Evolutionary conservation across 148 eudicot genomes (phyloP).

Genomic region (Vaccinium darrowii): DNA sequence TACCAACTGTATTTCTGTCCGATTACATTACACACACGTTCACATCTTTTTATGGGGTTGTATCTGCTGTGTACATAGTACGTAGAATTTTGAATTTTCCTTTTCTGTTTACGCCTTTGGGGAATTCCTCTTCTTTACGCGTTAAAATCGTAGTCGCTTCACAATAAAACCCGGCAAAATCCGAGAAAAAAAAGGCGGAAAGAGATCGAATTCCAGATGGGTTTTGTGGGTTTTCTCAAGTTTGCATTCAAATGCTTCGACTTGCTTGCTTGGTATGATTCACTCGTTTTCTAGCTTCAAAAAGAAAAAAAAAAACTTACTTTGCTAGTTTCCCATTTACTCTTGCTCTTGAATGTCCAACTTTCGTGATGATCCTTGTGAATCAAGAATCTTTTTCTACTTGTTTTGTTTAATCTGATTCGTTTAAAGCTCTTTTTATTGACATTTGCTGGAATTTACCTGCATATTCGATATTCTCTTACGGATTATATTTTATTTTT

Average conservation of each 20-base stretch:
- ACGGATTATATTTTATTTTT: neutral
- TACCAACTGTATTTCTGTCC: too few species aligned
- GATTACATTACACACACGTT: too few species aligned
- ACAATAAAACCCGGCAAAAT: neutral
- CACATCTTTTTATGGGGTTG: too few species aligned
- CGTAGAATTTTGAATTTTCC: too few species aligned
- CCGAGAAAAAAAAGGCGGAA: neutral
- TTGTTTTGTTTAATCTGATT: neutral
- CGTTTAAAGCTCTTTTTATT: neutral
- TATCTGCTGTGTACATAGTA: too few species aligned
- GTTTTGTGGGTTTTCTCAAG: neutral
- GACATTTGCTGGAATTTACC: neutral
- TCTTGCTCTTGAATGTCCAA: too few species aligned
- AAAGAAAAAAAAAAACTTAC: too few species aligned
- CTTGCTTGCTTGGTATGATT: constrained; percentile 6
- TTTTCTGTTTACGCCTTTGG: too few species aligned
- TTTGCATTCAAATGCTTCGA: neutral
- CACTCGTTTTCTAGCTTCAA: neutral
- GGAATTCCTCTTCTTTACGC: neutral
- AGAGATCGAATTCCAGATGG: neutral
- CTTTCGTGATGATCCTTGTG: constrained; percentile 8
- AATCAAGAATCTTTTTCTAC: neutral
- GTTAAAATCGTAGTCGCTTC: neutral
- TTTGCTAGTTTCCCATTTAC: neutral
- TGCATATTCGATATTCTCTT: neutral